Conservation (phyloP, 306 rosid species). For the Cicer cuneatum region DNA sequence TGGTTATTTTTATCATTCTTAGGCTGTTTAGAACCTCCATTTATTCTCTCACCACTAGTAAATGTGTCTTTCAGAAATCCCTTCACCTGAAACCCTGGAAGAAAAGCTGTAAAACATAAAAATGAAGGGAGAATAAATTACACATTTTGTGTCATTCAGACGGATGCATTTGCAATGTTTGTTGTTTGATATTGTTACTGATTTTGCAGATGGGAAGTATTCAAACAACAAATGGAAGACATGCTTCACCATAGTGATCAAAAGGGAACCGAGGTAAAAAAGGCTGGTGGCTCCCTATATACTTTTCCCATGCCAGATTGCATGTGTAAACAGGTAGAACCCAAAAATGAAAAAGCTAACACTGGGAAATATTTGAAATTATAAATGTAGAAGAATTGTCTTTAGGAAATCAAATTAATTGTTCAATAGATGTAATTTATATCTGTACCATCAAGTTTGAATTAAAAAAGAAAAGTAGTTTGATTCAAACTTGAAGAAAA, state of each 20-base stretch:
- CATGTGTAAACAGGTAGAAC: constrained; percentile 74
- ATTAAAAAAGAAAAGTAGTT: constrained; percentile 39
- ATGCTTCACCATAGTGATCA: constrained; percentile 85
- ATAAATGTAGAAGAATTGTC: constrained; percentile 30
- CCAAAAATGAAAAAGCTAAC: constrained; percentile 47
- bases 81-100: neutral
- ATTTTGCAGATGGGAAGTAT: constrained; percentile 73
- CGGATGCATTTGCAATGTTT: constrained; percentile 8
- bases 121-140: neutral
- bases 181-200: constrained; percentile 10
- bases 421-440: constrained; percentile 55
- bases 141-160: constrained; percentile 4
- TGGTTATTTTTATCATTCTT: constrained; percentile 3
- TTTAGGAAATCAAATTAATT: constrained; percentile 45
- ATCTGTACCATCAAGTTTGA: constrained; percentile 44
- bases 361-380: constrained; percentile 35
- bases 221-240: constrained; percentile 69
- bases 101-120: neutral
- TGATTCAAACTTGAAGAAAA: constrained; percentile 33
- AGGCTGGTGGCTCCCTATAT: constrained; percentile 72
- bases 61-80: neutral
- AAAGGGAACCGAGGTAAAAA: constrained; percentile 80
- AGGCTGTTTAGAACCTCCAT: constrained; percentile 2
- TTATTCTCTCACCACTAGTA: neutral
- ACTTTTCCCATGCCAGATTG: constrained; percentile 98